Percentiles rank a stretch among this genome's conserved stretches.
These are phyloP conservation scores for Schizosaccharomyces japonicus DNA, from an alignment of 805 yeast species.

Conservation along the genomic window DNA sequence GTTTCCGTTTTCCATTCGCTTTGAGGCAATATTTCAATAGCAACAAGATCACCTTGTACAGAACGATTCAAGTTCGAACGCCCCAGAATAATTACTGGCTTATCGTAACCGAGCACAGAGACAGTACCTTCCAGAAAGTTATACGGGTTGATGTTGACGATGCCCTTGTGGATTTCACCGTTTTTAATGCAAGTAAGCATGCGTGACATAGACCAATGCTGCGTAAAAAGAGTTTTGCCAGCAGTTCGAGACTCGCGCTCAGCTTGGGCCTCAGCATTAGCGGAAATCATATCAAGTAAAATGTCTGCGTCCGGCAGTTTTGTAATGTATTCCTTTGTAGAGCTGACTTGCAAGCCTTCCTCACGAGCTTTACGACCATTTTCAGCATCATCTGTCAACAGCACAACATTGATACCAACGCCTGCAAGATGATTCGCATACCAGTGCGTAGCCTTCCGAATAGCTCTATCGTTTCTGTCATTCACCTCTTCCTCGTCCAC, in stretches of 20 bases:
- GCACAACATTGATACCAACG: slow-evolving; percentile 13
- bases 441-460: slow-evolving; percentile 52
- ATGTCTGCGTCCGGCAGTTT: slow-evolving; percentile 47
- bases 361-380: slow-evolving; percentile 21
- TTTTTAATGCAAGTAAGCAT: slow-evolving; percentile 74
- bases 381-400: slow-evolving; percentile 53
- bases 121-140: slow-evolving; percentile 76
- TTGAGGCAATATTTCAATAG: slow-evolving; percentile 70
- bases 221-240: slow-evolving; percentile 43
- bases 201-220: slow-evolving; percentile 57
- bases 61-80: slow-evolving; percentile 69
- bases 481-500: slow-evolving; percentile 46
- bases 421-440: slow-evolving; percentile 37
- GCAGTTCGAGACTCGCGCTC: slow-evolving; percentile 9
- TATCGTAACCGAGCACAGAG: slow-evolving; percentile 43
- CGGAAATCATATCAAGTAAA: slow-evolving; percentile 55
- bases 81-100: slow-evolving; percentile 64
- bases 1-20: slow-evolving; percentile 75
- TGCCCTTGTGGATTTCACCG: slow-evolving; percentile 73
- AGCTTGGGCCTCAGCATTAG: slow-evolving; percentile 12
- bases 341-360: slow-evolving; percentile 16
- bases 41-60: slow-evolving; percentile 76
- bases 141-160: slow-evolving; percentile 54
- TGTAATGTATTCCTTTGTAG: slow-evolving; percentile 47
- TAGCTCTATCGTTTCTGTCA: slow-evolving; percentile 80